These are phyloP conservation scores for Diaporthe capsici DNA, from an alignment of 2,329 filamentous ascomycete genomes.

Conservation along the genomic window DNA sequence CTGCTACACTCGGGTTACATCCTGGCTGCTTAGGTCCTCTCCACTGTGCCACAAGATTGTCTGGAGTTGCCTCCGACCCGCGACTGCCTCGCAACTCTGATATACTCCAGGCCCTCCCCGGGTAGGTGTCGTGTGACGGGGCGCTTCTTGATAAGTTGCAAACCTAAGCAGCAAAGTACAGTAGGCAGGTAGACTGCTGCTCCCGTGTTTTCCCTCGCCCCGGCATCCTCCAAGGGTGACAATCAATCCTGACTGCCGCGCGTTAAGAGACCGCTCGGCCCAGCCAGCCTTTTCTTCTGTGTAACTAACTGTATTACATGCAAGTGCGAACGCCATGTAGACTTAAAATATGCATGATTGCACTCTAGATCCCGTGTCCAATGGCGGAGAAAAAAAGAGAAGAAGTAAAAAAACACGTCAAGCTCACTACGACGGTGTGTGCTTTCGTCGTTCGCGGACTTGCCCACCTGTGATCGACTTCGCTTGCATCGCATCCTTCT, in stretches of 20 bases:
- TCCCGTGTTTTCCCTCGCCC: not conserved
- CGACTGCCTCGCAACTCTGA: constrained; percentile 13
- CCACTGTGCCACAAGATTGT: constrained; percentile 28
- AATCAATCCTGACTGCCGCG: not conserved
- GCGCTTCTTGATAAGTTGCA: constrained; percentile 4
- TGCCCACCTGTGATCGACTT: constrained; percentile 32
- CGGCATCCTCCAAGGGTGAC: not conserved
- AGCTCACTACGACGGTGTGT: not conserved
- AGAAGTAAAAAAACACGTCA: not conserved
- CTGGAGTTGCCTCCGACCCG: constrained; percentile 15
- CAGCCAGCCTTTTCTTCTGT: not conserved
- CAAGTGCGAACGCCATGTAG: constrained; percentile 6
- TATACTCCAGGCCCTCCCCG: not conserved
- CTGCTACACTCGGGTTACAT: constrained; percentile 34
- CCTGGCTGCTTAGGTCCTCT: constrained; percentile 21
- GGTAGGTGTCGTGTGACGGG: constrained; percentile 3
- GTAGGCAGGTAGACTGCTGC: not conserved
- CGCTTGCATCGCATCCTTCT: constrained; percentile 34
- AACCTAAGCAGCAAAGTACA: constrained; percentile 1
- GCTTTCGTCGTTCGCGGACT: not conserved
- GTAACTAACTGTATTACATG: not conserved
- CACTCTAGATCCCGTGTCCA: not conserved
- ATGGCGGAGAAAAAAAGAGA: not conserved
- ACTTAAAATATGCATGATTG: constrained; percentile 6
- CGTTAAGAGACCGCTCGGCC: constrained; percentile 2